These are phyloP conservation scores for Mesembryanthemum crystallinum DNA, from an alignment of 148 eudicot genomes.

Conservation along the genomic window DNA sequence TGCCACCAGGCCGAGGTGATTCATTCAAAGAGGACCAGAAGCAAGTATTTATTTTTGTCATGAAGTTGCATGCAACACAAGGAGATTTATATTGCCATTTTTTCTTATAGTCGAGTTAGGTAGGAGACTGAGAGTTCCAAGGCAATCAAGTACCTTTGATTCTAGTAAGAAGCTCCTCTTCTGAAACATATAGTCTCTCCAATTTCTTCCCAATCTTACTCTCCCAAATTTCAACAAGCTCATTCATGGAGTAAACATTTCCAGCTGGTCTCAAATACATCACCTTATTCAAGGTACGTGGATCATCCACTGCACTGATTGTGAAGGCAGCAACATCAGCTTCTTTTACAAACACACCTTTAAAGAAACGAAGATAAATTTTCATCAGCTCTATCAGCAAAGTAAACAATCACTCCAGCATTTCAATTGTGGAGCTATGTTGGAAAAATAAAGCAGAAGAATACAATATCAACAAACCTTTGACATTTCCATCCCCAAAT, in stretches of 20 bases:
- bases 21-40: neutral
- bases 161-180: constrained; percentile 56
- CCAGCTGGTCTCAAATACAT: constrained; percentile 76
- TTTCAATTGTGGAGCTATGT: neutral
- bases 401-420: neutral
- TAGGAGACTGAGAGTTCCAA: constrained; percentile 13
- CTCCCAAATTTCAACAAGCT: constrained; percentile 73
- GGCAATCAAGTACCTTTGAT: constrained; percentile 51
- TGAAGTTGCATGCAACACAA: neutral
- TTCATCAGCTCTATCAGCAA: neutral
- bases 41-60: neutral
- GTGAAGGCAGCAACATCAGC: constrained; percentile 81
- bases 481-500: constrained; percentile 71
- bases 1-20: too few relatives aligned
- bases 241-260: constrained; percentile 67
- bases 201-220: constrained; percentile 59
- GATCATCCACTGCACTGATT: constrained; percentile 75
- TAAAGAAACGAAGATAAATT: neutral
- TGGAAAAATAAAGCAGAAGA: neutral
- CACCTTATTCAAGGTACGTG: constrained; percentile 63
- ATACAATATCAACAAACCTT: constrained; percentile 41
- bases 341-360: constrained; percentile 75
- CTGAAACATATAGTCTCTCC: constrained; percentile 47
- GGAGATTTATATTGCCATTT: neutral
- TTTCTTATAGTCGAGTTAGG: neutral